Base-by-base conservation (phyloP, 228 moss, liverwort and hornwort species). In the Sphagnum fallax region DNA sequence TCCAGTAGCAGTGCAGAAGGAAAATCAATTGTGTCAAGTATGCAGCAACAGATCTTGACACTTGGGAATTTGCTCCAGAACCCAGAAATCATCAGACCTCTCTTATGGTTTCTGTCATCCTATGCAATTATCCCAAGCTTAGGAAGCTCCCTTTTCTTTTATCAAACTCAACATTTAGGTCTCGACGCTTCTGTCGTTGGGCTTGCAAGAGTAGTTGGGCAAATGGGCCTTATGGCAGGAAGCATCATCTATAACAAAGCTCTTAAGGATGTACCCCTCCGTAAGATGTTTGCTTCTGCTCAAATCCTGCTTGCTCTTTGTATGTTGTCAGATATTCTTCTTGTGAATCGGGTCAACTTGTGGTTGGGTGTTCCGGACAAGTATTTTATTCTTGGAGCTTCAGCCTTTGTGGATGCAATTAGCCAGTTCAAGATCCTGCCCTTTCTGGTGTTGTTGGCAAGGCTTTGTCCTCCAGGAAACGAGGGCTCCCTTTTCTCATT, bases 21-120 rank as follows among this genome's bases (percentile, higher is more conserved):
- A 53, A 32, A 32, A 32, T 32, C 32, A 32, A 15, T 48, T 10
- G 18, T 9, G 6, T 16, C 57, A 0, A 52, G 49, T 16, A 59
- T 75, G 70, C 53, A 53, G 4, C 61, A 70, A 14, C 69, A 75
- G 50, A 47, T 69, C 10, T 10, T 6, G 6, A 49, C 67, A 6
- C 50, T 84, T 64, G 71, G 66, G 8, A 47, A 75, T 6, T 18
- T 75, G 18, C 59, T 84, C 52, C 74, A 75, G 49, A 78, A 75
- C 32, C 77, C 74, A 47, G 73, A 80, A 48, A 77, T 84, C 8
- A 71, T 67, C 7, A 64, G 61, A 4, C 77, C 73, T 4, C 32
- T 84, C 8, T 16, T 84, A 10, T 84, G 84, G 84, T 80, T 84
- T 50, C 76, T 80, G 8, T 80, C 84, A 48, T 84, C 84, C 0